Conservation (phyloP, 805 yeast genomes). For the Hyphopichia homilentoma region DNA sequence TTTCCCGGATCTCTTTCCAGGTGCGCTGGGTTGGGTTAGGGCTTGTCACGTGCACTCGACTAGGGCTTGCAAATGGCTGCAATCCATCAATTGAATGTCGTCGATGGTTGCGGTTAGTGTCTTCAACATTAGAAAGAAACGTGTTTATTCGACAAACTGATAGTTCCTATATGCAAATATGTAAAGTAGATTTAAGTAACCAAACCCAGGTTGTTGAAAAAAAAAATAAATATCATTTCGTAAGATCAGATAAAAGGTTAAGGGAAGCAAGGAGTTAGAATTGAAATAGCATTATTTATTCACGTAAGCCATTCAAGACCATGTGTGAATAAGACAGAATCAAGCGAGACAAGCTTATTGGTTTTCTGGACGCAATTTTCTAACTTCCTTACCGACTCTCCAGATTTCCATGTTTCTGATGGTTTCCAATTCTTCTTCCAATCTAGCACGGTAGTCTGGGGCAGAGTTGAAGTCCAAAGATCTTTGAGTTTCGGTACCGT, state of each 20-base stretch:
- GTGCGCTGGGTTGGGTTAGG: no score
- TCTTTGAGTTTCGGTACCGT: slow-evolving; percentile 97
- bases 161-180: slow-evolving; percentile 26
- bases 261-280: slow-evolving; percentile 16
- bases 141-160: slow-evolving; percentile 46
- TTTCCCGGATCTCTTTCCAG: no score
- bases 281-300: no score
- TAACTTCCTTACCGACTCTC: slow-evolving; percentile 99
- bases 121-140: slow-evolving; percentile 16
- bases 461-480: slow-evolving; percentile 98
- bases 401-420: slow-evolving; percentile 99
- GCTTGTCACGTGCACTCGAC: no score
- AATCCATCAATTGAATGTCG: no score
- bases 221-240: slow-evolving; percentile 11
- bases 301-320: slow-evolving; percentile 13
- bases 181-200: slow-evolving; percentile 10
- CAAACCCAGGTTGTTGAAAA: slow-evolving; percentile 17
- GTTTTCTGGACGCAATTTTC: slow-evolving; percentile 99
- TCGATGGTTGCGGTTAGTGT: no score
- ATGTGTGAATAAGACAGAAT: slow-evolving; percentile 2
- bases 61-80: no score
- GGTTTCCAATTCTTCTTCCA: slow-evolving; percentile 87
- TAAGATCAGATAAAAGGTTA: slow-evolving; percentile 13
- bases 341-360: slow-evolving; percentile 41
- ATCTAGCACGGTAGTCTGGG: slow-evolving; percentile 94